Percentiles rank a stretch among this genome's conserved stretches.
Evolutionary conservation across 371 early-diverging fungal genomes (phyloP).

Genomic region (Enterospora canceri): DNA sequence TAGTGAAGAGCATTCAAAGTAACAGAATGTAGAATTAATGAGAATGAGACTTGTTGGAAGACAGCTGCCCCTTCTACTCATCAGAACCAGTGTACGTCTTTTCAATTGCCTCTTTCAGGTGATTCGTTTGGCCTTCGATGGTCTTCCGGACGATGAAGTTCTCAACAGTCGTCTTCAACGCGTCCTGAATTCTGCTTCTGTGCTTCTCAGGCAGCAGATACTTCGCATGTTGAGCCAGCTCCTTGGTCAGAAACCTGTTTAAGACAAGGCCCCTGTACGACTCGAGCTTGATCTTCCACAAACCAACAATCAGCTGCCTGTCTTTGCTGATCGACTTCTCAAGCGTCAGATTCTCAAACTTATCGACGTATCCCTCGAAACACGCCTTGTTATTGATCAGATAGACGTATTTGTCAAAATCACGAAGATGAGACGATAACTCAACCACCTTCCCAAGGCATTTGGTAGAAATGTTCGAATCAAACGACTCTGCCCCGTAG

Average conservation of each 20-base stretch:
- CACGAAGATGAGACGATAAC: slow-evolving; percentile 12
- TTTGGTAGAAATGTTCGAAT: slow-evolving; percentile 10
- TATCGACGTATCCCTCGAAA: slow-evolving; percentile 11
- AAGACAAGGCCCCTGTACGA: slow-evolving; percentile 9
- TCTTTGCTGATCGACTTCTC: slow-evolving; percentile 10
- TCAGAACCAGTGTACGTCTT: slow-evolving; percentile 1
- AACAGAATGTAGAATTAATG: slow-evolving; percentile 33
- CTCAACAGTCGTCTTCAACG: slow-evolving; percentile 10
- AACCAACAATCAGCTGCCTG: slow-evolving; percentile 8
- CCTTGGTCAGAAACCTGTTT: slow-evolving; percentile 17
- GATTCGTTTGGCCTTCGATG: background rate
- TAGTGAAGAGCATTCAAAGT: background rate
- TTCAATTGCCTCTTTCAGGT: slow-evolving; percentile 12
- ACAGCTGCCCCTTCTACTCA: too few relatives aligned
- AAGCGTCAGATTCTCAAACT: slow-evolving; percentile 1
- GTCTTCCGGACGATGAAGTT: slow-evolving; percentile 16
- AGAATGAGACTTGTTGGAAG: slow-evolving; percentile 39
- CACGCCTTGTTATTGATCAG: slow-evolving; percentile 32
- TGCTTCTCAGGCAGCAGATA: slow-evolving; percentile 29
- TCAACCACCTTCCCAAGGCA: slow-evolving; percentile 10
- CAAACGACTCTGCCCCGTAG: slow-evolving; percentile 3
- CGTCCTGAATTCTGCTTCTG: slow-evolving; percentile 5
- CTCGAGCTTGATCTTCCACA: slow-evolving; percentile 28
- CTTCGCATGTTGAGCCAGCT: slow-evolving; percentile 12
- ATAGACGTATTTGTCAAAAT: slow-evolving; percentile 26